phyloP scores from a whole-genome alignment of 148 eudicot species.

The Fagopyrum esculentum region DNA sequence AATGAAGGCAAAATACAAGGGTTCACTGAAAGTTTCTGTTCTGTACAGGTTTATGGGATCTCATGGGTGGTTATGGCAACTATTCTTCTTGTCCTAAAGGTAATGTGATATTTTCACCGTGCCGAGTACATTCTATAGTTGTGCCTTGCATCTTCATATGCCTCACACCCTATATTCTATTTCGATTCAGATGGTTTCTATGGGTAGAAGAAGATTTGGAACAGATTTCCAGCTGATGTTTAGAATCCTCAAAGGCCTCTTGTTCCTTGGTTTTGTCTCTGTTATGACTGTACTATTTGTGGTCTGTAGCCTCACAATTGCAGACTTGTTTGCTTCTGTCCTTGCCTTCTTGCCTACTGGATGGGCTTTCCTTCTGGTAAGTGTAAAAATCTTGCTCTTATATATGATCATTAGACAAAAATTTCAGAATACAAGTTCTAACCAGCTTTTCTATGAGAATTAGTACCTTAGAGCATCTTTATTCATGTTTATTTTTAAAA shows the following conservation, averaged over 20 bases:
- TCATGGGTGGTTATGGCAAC: constrained; percentile 93
- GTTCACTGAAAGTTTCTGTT: not conserved
- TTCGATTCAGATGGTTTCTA: constrained; percentile 70
- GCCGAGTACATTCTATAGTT: not conserved
- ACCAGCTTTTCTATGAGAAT: no score
- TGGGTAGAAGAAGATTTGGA: constrained; percentile 91
- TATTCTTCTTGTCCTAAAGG: constrained; percentile 81
- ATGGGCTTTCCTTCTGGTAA: constrained; percentile 90
- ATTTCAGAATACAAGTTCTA: no score
- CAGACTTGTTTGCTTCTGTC: constrained; percentile 73
- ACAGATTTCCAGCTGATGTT: constrained; percentile 99
- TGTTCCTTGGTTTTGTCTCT: constrained; percentile 83
- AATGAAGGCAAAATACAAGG: no score
- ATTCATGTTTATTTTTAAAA: no score
- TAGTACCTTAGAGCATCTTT: no score
- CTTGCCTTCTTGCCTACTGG: constrained; percentile 95
- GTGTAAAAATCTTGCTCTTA: constrained; percentile 13
- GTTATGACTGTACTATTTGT: constrained; percentile 86
- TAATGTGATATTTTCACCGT: constrained; percentile 14
- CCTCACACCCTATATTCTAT: constrained; percentile 17
- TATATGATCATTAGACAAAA: not conserved
- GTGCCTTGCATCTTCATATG: constrained; percentile 10
- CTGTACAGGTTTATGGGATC: constrained; percentile 80
- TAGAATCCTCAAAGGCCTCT: constrained; percentile 89
- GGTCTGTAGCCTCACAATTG: constrained; percentile 56